phyloP scores from a whole-genome alignment of 2,329 filamentous ascomycete genomes.

The Stagonosporopsis cucurbitacearum region DNA sequence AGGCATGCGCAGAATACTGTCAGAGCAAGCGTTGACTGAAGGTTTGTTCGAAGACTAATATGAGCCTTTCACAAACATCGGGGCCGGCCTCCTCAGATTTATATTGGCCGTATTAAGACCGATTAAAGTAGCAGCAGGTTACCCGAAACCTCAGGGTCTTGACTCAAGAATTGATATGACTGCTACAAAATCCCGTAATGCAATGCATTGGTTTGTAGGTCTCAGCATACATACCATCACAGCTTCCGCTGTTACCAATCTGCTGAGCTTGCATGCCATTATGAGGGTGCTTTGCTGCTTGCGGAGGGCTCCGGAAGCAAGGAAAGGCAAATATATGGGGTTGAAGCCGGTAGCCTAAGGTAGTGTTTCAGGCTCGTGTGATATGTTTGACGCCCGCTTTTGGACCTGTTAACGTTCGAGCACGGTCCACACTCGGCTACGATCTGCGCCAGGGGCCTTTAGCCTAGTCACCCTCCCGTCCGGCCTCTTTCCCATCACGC shows the following conservation, averaged over 20 bases:
- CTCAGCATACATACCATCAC: neutral
- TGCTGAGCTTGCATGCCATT: neutral
- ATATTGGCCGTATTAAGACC: slow-evolving; percentile 13
- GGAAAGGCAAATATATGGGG: slow-evolving; percentile 10
- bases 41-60: slow-evolving; percentile 7
- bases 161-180: neutral
- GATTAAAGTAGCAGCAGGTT: slow-evolving; percentile 14
- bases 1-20: slow-evolving; percentile 10
- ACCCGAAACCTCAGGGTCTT: slow-evolving; percentile 13
- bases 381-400: slow-evolving; percentile 23
- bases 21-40: slow-evolving; percentile 4
- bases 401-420: slow-evolving; percentile 17
- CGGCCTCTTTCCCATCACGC: slow-evolving; percentile 19
- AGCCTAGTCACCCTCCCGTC: slow-evolving; percentile 15
- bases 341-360: slow-evolving; percentile 15
- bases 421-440: slow-evolving; percentile 26
- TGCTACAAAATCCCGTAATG: neutral
- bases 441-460: slow-evolving; percentile 25
- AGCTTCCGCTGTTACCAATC: neutral
- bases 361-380: slow-evolving; percentile 29
- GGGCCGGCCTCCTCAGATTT: slow-evolving; percentile 2
- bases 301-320: neutral
- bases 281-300: neutral
- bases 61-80: slow-evolving; percentile 1
- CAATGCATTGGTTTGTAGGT: neutral